phyloP scores from a whole-genome alignment of 2,329 filamentous ascomycete species.

The Neurospora sp. region DNA sequence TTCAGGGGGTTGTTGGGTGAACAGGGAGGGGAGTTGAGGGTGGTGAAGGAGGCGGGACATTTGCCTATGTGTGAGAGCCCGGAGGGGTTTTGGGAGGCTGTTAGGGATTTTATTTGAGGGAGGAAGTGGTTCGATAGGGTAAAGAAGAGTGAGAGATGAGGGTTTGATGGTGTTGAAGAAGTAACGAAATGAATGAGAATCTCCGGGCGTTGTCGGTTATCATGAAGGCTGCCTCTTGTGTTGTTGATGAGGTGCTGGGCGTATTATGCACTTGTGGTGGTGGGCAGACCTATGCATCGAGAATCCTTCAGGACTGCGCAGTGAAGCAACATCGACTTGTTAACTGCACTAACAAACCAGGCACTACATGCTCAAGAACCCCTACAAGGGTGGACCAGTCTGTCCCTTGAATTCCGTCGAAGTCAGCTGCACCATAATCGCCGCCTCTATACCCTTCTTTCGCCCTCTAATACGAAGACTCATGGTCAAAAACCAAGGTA shows the following conservation, averaged over 20 bases:
- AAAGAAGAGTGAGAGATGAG: neutral
- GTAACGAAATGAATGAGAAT: neutral
- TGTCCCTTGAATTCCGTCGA: too few species aligned
- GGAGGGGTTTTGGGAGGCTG: conserved; percentile 53
- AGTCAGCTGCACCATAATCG: conserved; percentile 43
- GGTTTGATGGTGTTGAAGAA: neutral
- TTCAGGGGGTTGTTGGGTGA: conserved; percentile 53
- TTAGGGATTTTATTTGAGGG: conserved; percentile 40
- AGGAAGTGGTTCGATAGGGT: conserved; percentile 1
- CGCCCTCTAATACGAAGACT: conserved; percentile 31
- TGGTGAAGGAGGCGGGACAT: conserved; percentile 65
- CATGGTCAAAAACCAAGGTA: neutral
- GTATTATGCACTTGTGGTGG: neutral
- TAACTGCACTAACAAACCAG: too few species aligned
- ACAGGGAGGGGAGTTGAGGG: conserved; percentile 46
- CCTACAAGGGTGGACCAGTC: too few species aligned
- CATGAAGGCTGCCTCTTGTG: neutral
- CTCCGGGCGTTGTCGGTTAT: neutral
- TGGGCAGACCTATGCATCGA: neutral
- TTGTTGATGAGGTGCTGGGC: neutral
- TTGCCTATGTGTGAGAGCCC: conserved; percentile 77
- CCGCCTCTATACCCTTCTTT: conserved; percentile 43
- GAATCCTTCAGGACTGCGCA: neutral
- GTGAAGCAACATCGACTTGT: neutral
- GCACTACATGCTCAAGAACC: too few species aligned